Base-by-base conservation (phyloP, 2,329 filamentous ascomycete genomes). In the Trichoderma koningiopsis region DNA sequence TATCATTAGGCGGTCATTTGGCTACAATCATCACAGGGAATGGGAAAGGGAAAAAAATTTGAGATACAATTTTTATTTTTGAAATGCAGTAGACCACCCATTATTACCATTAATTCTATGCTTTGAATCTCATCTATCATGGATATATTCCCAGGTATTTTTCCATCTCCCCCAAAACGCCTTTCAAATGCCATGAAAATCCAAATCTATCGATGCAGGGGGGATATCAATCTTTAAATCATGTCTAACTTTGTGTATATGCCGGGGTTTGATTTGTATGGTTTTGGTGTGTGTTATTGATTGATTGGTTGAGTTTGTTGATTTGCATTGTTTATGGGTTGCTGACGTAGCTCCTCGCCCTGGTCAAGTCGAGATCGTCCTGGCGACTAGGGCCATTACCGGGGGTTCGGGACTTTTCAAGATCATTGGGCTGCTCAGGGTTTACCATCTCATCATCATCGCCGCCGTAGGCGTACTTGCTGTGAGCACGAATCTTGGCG, bases 401-500 rank as follows among this genome's bases (percentile, higher is more conserved):
- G 13, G 58, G 49, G 43, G 35, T 37, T n/a, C 68, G 76, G 53
- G 75, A 76, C 76, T 80, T 82, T 70, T 84, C 82, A 1, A 79
- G 73, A 24, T 83, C 81, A 8, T 74, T 75, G 47, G 68, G 77
- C 73, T 56, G 52, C 14, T 67, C 60, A 14, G n/a, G n/a, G 5
- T 55, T 29, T 29, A 24, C 29, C 22, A 72, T 65, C 27, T 75
- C 78, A 63, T 83, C 78, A 63, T 83, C 82, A 62, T 88, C 86
- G 1, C 85, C 86, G n/a, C 79, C 81, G 71, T 92, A 96, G 0
- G 93, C 93, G 76, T 88, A 96, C 78, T 88, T 91, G 75, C 89
- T 92, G 70, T 85, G 83, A 68, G 82, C 83, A 5, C 93, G 85
- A 73, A 97, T 96, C 5, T 78, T 78, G 19, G 89, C 92, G 4